Evolutionary conservation across 257 asterid genomes (phyloP), one percentile per base, ranked within the genome.

Genomic region (Solanum bulbocastanum): DNA sequence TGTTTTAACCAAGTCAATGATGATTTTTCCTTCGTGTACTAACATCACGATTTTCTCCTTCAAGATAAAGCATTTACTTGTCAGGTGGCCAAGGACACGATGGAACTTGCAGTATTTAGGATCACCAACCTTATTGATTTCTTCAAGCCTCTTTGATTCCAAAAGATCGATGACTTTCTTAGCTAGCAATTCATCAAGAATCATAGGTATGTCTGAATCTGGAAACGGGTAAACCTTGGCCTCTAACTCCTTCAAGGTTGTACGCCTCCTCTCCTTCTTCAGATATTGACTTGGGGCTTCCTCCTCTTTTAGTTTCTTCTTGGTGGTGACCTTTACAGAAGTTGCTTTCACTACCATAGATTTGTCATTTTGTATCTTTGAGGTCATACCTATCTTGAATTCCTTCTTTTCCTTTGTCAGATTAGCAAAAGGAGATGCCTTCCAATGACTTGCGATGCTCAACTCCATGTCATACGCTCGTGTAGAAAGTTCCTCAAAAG

Each of bases 211-310:
- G 3, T 69, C 39, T 32, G 2, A 0, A 15, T 30, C 39, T 6
- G 23, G n/a, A 69, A 15, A 15, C 14, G n/a, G 74, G 10, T 30
- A 32, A 8, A 32, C n/a, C 23, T 30, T 69, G 32, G 5, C 11
- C 18, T 30, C 76, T 69, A 69, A 16, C 76, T 32, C 23, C 39
- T 32, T 69, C 5, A 69, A 69, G 10, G 23, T 69, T 69, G 76
- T n/a, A 30, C 5, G 5, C 6, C 2, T 0, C 4, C 18, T 15
- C 4, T 32, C n/a, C 10, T 69, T 1, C 4, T 1, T 13, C 14
- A 9, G 37, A 12, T 68, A 30, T 66, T 13, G 5, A 68, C 37
- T 13, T 14, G n/a, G 23, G 22, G 23, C 40, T 15, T 69, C 20
- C 12, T 69, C 2, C 2, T 16, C 3, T 14, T 69, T 27, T 4